Evolutionary conservation across 352 stramenopile genomes (phyloP), one percentile per base, ranked within the genome.

Genomic region (Globisporangium middletonii): DNA sequence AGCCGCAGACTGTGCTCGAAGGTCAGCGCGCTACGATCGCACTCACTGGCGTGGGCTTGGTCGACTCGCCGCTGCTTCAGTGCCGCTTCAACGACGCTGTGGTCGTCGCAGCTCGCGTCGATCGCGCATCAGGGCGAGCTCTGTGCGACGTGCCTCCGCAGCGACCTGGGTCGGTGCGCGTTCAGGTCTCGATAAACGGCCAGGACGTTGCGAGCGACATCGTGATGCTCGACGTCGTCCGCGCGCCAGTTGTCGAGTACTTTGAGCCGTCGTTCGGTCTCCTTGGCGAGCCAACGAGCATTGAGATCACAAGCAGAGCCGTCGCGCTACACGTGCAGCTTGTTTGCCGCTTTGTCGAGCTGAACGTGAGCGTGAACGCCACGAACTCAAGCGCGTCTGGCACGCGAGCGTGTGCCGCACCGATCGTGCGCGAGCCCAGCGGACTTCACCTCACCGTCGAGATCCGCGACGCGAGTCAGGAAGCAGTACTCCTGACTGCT

Each of bases 121-220:
- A 37, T 23, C n/a, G 41, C 18, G 38, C 11, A 12, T 41, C 57
- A 9, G 11, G 38, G 13, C 38, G 38, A 13, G 38, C 38, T n/a
- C 16, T 63, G 1, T 63, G 57, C 19, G 11, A 44, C 50, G 16
- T 33, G 12, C 30, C 57, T 18, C 48, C 41, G 72, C 49, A 28
- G 6, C 56, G 28, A 7, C 19, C 50, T n/a, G 50, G 50, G 16
- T 2, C 16, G 15, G 23, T 42, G 1, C 19, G 6, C 46, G 57
- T 63, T 12, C 57, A 53, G 28, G 60, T 82, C 15, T 65, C 71
- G 2, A 73, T 67, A 19, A 78, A 79, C 55, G 67, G 70, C 28
- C 71, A 76, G 61, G 73, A 82, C 38, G 77, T 74, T 38, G 65
- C 56, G 7, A 38, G 50, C 6, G 63, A 69, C n/a, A 28, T 5